phyloP scores from a whole-genome alignment of 2,329 filamentous ascomycete genomes.

The Colletotrichum cordylinicola region DNA sequence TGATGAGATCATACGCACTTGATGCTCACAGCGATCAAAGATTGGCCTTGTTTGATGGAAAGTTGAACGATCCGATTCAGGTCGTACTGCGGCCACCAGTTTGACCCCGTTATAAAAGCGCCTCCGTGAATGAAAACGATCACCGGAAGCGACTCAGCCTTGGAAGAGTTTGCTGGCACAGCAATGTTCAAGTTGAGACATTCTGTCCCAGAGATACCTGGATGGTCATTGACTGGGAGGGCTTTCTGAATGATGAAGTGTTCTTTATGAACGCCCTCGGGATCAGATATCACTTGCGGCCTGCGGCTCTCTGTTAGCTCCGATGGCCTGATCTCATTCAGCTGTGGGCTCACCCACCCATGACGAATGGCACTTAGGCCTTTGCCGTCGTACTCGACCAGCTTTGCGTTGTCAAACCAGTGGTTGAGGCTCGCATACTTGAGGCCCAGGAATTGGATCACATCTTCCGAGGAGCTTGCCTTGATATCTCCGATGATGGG shows the following conservation, averaged over 20 bases:
- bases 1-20: slow-evolving; percentile 40
- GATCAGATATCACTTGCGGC: slow-evolving; percentile 42
- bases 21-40: slow-evolving; percentile 50
- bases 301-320: slow-evolving; percentile 14
- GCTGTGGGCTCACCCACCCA: slow-evolving; percentile 31
- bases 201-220: slow-evolving; percentile 50
- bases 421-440: slow-evolving; percentile 26
- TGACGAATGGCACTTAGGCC: slow-evolving; percentile 35
- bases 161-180: slow-evolving; percentile 36
- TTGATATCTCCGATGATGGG: slow-evolving; percentile 2
- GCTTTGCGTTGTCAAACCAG: slow-evolving; percentile 19
- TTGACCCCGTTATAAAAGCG: slow-evolving; percentile 53
- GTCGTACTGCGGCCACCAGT: slow-evolving; percentile 59
- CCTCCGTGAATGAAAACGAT: slow-evolving; percentile 60
- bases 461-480: background rate
- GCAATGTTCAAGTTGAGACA: slow-evolving; percentile 59
- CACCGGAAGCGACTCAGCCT: slow-evolving; percentile 47
- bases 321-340: background rate
- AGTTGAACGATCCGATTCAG: slow-evolving; percentile 48
- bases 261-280: slow-evolving; percentile 48
- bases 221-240: slow-evolving; percentile 39
- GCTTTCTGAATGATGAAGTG: slow-evolving; percentile 53
- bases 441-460: slow-evolving; percentile 27
- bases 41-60: slow-evolving; percentile 45
- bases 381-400: slow-evolving; percentile 4